Base-by-base conservation (phyloP, 768 basidiomycete species). In the Boletus tomentosulus region DNA sequence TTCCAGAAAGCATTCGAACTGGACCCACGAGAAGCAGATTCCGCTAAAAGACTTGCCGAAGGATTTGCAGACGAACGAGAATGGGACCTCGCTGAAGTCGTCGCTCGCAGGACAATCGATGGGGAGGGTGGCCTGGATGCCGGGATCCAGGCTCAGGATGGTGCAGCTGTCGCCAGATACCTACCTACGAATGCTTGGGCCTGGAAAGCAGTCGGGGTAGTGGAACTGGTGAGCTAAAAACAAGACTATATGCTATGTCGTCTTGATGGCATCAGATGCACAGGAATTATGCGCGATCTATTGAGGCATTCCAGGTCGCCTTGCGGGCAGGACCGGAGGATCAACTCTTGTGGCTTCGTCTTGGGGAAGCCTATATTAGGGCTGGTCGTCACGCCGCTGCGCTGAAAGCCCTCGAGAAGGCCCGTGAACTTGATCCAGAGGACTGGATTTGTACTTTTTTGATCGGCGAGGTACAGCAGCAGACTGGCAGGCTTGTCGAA, bases 1-100 rank as follows among this genome's bases (percentile, higher is more conserved):
- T 98, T 96, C 70, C 94, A 98, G 63, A 98, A 96, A 64, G 97
- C 96, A 0, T 98, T 99, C 62, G 97, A 98, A 68, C 82, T 98
- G 6, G 96, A 98, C 71, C 81, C 93, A 2, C 80, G 88, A 15
- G 92, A 99, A 70, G 84, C 79, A 11, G 83, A 87, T 22, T 93
- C 97, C 1, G 97, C 96, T 0, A 78, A 80, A 49, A 78, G 85
- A 53, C 78, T 99, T 4, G 94, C 92, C 0, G 83, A 87, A 60
- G 87, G 90, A 3, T 98, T 98, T 68, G 93, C 95, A 0, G 85
- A 93, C 52, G 90, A 97, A 57, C 79, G 83, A 50, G 96, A 97
- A 65, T 98, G 97, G 97, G 89, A 94, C 64, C 76, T 97, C 6
- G 95, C 97, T 3, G 92, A 98, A 57, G 85, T 95, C 4, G 86